These are phyloP conservation scores for Zymoseptoria tritici DNA, from an alignment of 2,329 filamentous ascomycete species.

Conservation along the genomic window DNA sequence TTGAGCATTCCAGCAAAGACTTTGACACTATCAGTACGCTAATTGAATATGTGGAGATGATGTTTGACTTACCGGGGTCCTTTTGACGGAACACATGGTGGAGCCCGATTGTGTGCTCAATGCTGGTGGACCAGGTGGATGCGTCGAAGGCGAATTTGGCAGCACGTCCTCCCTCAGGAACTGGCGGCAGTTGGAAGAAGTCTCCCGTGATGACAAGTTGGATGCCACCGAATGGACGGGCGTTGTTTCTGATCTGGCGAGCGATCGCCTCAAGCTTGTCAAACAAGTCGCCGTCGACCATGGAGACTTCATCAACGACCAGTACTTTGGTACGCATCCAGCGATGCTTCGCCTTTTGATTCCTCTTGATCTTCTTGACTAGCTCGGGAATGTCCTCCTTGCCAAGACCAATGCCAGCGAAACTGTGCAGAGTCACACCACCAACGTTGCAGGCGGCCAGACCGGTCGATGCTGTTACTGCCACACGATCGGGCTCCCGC, in stretches of 20 bases:
- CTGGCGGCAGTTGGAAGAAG: constrained; percentile 94
- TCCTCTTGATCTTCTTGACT: constrained; percentile 83
- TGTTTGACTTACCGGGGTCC: constrained; percentile 53
- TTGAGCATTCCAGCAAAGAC: constrained; percentile 94
- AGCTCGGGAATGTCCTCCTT: constrained; percentile 77
- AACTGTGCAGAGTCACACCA: constrained; percentile 91
- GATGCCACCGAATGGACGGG: constrained; percentile 88
- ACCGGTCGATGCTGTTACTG: constrained; percentile 91
- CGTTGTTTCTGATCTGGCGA: constrained; percentile 78
- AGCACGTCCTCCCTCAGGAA: constrained; percentile 67
- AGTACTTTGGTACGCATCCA: constrained; percentile 86
- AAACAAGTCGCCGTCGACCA: constrained; percentile 96
- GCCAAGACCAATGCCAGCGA: constrained; percentile 87
- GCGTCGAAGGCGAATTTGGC: constrained; percentile 92
- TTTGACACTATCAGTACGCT: constrained; percentile 29
- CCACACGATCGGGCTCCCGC: constrained; percentile 73
- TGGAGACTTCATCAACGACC: constrained; percentile 91
- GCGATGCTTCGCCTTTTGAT: constrained; percentile 76
- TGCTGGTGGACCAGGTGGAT: constrained; percentile 81
- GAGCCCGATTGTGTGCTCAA: constrained; percentile 90
- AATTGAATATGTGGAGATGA: neutral
- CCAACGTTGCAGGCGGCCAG: constrained; percentile 95
- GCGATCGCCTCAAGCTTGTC: constrained; percentile 92
- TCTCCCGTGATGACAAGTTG: constrained; percentile 94
- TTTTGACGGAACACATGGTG: constrained; percentile 96